Evolutionary conservation across 2,329 filamentous ascomycete species (phyloP).

Genomic region (Botrytis sinoallii): DNA sequence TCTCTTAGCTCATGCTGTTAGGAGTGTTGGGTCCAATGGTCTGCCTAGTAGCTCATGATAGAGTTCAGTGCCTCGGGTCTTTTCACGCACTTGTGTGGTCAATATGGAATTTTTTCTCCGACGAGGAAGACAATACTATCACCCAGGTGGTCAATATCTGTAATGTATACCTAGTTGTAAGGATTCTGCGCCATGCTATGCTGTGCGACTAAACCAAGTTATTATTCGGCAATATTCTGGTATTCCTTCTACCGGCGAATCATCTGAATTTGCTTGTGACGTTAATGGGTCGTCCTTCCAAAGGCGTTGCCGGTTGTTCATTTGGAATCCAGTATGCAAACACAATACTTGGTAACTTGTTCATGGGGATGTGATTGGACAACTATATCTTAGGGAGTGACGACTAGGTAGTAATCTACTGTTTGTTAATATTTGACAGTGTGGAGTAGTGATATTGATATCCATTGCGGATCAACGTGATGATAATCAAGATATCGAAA

Average conservation of each 20-base stretch:
- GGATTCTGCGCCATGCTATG: neutral
- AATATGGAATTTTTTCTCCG: conserved; percentile 4
- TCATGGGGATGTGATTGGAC: neutral
- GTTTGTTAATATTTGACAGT: neutral
- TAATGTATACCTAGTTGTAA: neutral
- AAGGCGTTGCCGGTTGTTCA: neutral
- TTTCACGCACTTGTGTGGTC: neutral
- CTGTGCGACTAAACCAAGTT: neutral
- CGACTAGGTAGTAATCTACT: neutral
- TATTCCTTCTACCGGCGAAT: neutral
- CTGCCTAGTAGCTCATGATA: neutral
- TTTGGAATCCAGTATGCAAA: neutral
- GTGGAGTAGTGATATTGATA: neutral
- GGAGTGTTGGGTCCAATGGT: neutral
- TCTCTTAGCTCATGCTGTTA: neutral
- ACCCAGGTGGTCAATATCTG: neutral
- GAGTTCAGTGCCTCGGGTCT: neutral
- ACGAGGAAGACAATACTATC: neutral
- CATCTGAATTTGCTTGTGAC: neutral
- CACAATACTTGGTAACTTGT: neutral
- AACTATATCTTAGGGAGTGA: neutral
- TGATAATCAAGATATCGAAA: neutral
- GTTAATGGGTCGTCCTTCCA: neutral
- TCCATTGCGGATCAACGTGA: neutral
- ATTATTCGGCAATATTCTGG: neutral